phyloP scores from a whole-genome alignment of 2,329 filamentous ascomycete species.

The Cladophialophora psammophila region DNA sequence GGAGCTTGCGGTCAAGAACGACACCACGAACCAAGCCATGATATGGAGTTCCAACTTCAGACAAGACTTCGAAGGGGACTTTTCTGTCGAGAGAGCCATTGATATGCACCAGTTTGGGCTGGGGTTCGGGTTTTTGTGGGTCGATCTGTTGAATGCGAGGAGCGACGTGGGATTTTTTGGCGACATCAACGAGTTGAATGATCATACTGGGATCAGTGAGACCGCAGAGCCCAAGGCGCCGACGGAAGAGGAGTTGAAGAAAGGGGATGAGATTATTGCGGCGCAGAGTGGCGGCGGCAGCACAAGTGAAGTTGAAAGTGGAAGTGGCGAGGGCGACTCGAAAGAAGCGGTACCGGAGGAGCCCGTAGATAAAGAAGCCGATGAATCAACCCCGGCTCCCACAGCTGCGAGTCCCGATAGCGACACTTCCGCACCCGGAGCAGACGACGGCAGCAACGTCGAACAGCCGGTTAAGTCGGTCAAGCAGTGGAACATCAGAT shows the following conservation, averaged over 20 bases:
- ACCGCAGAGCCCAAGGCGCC: slow-evolving; percentile 35
- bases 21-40: slow-evolving; percentile 37
- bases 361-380: slow-evolving; percentile 8
- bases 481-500: slow-evolving; percentile 36
- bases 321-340: neutral
- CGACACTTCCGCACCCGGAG: slow-evolving; percentile 22
- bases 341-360: neutral
- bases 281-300: slow-evolving; percentile 9
- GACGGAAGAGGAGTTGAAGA: slow-evolving; percentile 37
- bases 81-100: slow-evolving; percentile 33
- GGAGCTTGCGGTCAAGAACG: slow-evolving; percentile 28
- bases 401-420: slow-evolving; percentile 16
- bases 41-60: slow-evolving; percentile 42
- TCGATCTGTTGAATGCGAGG: slow-evolving; percentile 37
- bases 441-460: slow-evolving; percentile 37
- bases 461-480: slow-evolving; percentile 36
- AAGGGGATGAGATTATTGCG: slow-evolving; percentile 33
- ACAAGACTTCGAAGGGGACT: slow-evolving; percentile 40
- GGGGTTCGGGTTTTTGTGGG: slow-evolving; percentile 40
- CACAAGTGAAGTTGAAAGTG: neutral
- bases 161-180: slow-evolving; percentile 37
- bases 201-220: slow-evolving; percentile 38
- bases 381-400: neutral
- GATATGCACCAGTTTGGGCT: slow-evolving; percentile 42
- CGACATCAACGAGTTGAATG: slow-evolving; percentile 35